Percentiles rank a stretch among this genome's conserved stretches.
Conservation (phyloP, 2,329 filamentous ascomycete genomes). For the Claviceps sorghi region DNA sequence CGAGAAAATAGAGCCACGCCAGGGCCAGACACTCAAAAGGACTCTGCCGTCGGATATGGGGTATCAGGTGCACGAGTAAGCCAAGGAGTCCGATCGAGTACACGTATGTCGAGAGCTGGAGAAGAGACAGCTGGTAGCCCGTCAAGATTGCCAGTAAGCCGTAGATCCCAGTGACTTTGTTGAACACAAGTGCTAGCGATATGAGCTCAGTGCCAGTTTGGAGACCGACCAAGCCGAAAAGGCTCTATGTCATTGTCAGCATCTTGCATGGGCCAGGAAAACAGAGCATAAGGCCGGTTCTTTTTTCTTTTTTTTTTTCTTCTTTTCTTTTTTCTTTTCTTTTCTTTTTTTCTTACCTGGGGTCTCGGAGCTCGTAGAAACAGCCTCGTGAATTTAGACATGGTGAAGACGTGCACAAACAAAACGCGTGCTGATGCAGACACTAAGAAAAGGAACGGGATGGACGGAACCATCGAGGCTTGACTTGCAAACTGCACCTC, state of each 20-base stretch:
- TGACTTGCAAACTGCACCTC: not conserved
- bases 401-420: constrained; percentile 7
- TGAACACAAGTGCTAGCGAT: constrained; percentile 68
- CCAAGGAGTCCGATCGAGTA: constrained; percentile 64
- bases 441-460: not conserved
- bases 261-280: not conserved
- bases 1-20: constrained; percentile 73
- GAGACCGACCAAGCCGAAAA: constrained; percentile 74
- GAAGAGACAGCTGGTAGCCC: constrained; percentile 64
- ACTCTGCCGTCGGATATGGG: constrained; percentile 64
- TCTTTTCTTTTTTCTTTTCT: too few relatives aligned
- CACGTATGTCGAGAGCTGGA: constrained; percentile 83
- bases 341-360: constrained; percentile 18
- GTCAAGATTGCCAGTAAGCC: constrained; percentile 80
- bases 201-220: constrained; percentile 79
- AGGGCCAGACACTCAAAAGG: constrained; percentile 69
- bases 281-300: not conserved
- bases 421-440: not conserved
- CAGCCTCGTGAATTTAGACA: constrained; percentile 23
- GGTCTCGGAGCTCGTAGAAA: constrained; percentile 25
- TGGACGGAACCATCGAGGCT: not conserved
- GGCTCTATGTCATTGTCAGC: constrained; percentile 41
- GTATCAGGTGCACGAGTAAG: constrained; percentile 54
- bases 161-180: constrained; percentile 85
- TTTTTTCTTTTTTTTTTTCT: too few relatives aligned